Percentiles rank a stretch among this genome's conserved stretches.
These are phyloP conservation scores for Brettanomyces anomalus DNA, from an alignment of 805 yeast genomes.

Conservation along the genomic window DNA sequence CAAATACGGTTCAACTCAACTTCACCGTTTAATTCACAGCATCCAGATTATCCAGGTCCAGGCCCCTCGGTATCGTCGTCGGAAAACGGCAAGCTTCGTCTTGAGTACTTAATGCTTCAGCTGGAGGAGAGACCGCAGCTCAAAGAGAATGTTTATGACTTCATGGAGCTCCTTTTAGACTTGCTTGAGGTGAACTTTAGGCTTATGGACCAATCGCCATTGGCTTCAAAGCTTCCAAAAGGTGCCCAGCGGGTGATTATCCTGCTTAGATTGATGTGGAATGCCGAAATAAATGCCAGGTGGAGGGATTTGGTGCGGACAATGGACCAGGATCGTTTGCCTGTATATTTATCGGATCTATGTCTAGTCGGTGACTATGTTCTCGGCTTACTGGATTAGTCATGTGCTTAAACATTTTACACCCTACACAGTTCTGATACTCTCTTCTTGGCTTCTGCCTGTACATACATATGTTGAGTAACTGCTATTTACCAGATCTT, in stretches of 20 bases:
- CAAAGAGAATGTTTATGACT: constrained; percentile 1
- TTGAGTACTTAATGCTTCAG: constrained; percentile 8
- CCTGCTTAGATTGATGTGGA: constrained; percentile 4
- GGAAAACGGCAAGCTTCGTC: constrained; percentile 5
- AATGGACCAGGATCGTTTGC: constrained; percentile 3
- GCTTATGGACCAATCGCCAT: not conserved
- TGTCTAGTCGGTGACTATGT: constrained; percentile 7
- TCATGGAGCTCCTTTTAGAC: not conserved
- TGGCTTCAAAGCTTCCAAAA: not conserved
- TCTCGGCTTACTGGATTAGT: not conserved
- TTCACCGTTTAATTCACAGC: not conserved
- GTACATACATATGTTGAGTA: not conserved
- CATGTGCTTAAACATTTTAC: not conserved
- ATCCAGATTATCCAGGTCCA: constrained; percentile 6
- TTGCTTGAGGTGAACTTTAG: not conserved
- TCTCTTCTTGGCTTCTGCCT: no score
- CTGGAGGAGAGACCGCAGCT: constrained; percentile 3
- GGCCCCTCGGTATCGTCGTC: constrained; percentile 6
- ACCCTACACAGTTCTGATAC: not conserved
- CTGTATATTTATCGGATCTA: constrained; percentile 5
- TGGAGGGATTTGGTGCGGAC: constrained; percentile 6
- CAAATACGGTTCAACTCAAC: constrained; percentile 1
- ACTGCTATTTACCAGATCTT: no score
- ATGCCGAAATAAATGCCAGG: constrained; percentile 3
- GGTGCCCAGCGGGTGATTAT: constrained; percentile 2